Evolutionary conservation across 2,329 filamentous ascomycete genomes (phyloP), one percentile per base, ranked within the genome.

Genomic region (Thelonectria olida): DNA sequence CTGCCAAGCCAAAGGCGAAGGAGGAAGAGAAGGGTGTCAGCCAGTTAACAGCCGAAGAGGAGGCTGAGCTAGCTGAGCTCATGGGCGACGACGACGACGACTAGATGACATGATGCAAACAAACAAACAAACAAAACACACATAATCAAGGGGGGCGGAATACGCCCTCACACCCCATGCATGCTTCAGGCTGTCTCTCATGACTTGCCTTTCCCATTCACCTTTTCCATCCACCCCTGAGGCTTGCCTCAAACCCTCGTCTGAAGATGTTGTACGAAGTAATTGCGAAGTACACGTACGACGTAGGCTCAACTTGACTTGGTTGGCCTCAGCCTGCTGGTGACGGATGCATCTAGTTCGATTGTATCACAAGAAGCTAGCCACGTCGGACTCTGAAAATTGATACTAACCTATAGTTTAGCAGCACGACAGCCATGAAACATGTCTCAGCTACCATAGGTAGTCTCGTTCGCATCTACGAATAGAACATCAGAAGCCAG

Each of bases 41-140:
- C 38, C 62, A 89, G 72, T 80, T 97, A 77, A 97, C 93, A 5
- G 90, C 88, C 12, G 95, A 98, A 69, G 96, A 99, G 76, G 95
- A 98, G 77, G 90, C 91, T 5, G 96, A 98, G 76, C 82, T 99
- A 66, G 94, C 93, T 13, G 96, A 94, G 66, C 79, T 99, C 74
- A 92, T 99, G 92, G 92, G 89, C 9, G 54, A 56, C 64, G 92
- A 90, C n/a, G n/a, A 90, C 64, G 92, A 90, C 64, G 89, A 92
- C 64, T 84, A 76, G 66, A 58, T 34, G 19, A n/a, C n/a, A n/a
- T n/a, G n/a, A n/a, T n/a, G n/a, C n/a, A 22, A 27, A 54, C 20
- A 10, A 22, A 51, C 17, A 17, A 22, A 20, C 28, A 49, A n/a
- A 23, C 27, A 19, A 45, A 39, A n/a, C 23, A n/a, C 15, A 10